A percentile compares a stretch with the other conserved stretches of the same genome.
These are phyloP conservation scores for Plasmopara muralis DNA, from an alignment of 352 stramenopile species.

Conservation along the genomic window DNA sequence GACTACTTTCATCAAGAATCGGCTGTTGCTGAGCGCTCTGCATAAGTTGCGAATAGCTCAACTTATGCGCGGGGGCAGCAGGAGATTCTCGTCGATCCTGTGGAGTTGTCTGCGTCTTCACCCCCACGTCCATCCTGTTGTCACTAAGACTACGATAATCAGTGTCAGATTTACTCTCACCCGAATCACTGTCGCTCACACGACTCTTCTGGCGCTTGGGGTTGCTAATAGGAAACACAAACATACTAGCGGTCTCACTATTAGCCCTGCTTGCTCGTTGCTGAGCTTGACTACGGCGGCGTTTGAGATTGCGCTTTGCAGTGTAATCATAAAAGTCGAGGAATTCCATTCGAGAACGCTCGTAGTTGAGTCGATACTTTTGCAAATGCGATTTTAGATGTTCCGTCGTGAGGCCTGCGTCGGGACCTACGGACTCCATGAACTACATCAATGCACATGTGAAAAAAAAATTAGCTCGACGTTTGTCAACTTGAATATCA, in stretches of 20 bases:
- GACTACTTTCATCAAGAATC: slow-evolving; percentile 9
- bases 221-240: slow-evolving; percentile 70
- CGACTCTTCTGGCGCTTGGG: slow-evolving; percentile 35
- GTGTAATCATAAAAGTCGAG: slow-evolving; percentile 83
- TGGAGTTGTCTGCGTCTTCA: slow-evolving; percentile 10
- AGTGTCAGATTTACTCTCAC: slow-evolving; percentile 33
- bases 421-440: slow-evolving; percentile 54
- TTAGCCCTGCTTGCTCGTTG: slow-evolving; percentile 18
- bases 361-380: slow-evolving; percentile 86
- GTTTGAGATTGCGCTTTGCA: slow-evolving; percentile 52
- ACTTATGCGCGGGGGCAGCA: slow-evolving; percentile 3
- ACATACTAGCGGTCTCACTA: slow-evolving; percentile 62
- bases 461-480: slow-evolving; percentile 7
- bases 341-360: slow-evolving; percentile 78
- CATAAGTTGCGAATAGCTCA: slow-evolving; percentile 31
- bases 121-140: slow-evolving; percentile 21
- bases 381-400: slow-evolving; percentile 86
- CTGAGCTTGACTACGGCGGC: slow-evolving; percentile 33
- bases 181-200: slow-evolving; percentile 32
- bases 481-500: neutral
- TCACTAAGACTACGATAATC: slow-evolving; percentile 23
- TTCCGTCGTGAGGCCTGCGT: slow-evolving; percentile 70
- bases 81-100: slow-evolving; percentile 12
- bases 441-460: slow-evolving; percentile 28
- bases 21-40: slow-evolving; percentile 22